Conservation (phyloP, 2,329 filamentous ascomycete genomes). For the Colletotrichum magnum region DNA sequence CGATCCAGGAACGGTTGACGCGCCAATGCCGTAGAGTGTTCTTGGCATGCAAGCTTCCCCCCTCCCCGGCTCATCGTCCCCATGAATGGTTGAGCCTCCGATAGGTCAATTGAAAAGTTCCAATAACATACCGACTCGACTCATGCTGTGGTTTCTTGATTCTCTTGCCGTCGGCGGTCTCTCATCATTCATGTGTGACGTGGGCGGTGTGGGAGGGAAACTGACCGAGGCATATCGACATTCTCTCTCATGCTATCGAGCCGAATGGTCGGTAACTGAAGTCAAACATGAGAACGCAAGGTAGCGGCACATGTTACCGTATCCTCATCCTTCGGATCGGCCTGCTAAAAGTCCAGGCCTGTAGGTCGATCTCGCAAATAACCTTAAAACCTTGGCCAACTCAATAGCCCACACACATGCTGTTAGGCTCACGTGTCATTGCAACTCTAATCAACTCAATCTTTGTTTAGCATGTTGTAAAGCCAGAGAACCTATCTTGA, state of each 20-base stretch:
- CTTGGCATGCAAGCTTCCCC: conserved; percentile 16
- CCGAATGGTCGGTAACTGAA: too few species aligned
- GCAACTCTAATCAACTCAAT: too few species aligned
- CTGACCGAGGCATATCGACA: too few species aligned
- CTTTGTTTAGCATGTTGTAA: not conserved
- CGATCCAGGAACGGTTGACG: conserved; percentile 27
- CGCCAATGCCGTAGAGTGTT: conserved; percentile 20
- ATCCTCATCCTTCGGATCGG: not conserved
- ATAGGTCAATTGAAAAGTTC: conserved; percentile 9
- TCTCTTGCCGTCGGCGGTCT: not conserved
- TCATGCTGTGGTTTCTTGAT: not conserved
- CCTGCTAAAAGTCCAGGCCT: too few species aligned
- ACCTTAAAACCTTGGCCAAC: not conserved
- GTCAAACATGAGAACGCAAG: too few species aligned
- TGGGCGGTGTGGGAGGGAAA: too few species aligned
- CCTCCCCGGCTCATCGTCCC: not conserved
- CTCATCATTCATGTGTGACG: too few species aligned
- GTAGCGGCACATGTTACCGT: not conserved
- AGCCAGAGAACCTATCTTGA: not conserved
- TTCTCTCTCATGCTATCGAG: too few species aligned
- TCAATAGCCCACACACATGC: not conserved
- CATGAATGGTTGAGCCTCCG: conserved; percentile 8
- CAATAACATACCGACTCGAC: not conserved
- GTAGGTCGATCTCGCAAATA: not conserved
- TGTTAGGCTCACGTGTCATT: not conserved